Conservation (phyloP, 2,329 filamentous ascomycete species). For the Fusarium sp. region DNA sequence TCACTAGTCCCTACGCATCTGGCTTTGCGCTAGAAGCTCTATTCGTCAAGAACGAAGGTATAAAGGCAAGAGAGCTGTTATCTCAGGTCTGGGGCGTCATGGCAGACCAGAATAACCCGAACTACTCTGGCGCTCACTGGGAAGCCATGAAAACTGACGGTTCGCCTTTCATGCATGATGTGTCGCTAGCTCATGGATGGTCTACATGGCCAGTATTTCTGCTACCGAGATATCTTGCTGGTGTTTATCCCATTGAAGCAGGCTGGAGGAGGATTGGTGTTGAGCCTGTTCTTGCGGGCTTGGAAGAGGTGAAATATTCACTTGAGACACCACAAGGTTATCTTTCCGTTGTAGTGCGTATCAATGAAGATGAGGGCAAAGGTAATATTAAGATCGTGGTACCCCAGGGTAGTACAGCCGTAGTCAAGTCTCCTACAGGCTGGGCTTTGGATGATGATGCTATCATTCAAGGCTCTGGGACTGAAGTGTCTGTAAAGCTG, state of each 20-base stretch:
- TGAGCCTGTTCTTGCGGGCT: not conserved
- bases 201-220: not conserved
- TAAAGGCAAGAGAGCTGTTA: not conserved
- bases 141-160: not conserved
- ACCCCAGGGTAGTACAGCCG: not conserved
- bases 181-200: not conserved
- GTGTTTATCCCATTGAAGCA: not conserved
- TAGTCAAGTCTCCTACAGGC: not conserved
- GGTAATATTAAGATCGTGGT: not conserved
- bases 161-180: not conserved
- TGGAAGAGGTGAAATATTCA: not conserved
- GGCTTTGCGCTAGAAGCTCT: not conserved
- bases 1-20: not conserved
- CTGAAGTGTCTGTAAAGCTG: not conserved
- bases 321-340: not conserved
- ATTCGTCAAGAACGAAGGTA: not conserved
- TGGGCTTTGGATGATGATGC: not conserved
- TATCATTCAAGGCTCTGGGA: not conserved
- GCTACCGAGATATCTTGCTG: not conserved
- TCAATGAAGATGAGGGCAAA: fast-evolving
- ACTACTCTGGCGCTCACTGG: slow-evolving; percentile 4
- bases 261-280: not conserved
- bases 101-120: not conserved
- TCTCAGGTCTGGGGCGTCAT: not conserved
- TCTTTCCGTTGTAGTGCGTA: fast-evolving